Evolutionary conservation across 305 asterid genomes (phyloP).

Genomic region (Fraxinus greggii): DNA sequence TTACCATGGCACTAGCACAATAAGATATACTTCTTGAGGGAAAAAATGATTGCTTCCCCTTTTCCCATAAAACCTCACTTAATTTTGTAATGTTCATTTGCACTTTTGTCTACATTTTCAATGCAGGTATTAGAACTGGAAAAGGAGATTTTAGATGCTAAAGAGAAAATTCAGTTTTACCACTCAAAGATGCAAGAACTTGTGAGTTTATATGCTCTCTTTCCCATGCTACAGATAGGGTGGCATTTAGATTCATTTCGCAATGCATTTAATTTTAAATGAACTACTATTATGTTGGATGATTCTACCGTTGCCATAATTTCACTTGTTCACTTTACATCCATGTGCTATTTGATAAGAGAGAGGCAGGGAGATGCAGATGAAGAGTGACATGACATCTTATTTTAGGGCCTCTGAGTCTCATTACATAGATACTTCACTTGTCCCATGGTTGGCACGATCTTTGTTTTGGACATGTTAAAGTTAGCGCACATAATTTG

Average conservation of each 20-base stretch:
- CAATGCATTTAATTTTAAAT: not conserved
- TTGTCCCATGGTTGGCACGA: not conserved
- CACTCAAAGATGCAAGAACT: slow-evolving; percentile 96
- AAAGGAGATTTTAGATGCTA: slow-evolving; percentile 86
- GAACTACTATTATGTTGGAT: not conserved
- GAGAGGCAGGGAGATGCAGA: not conserved
- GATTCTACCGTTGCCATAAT: not conserved
- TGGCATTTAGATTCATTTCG: slow-evolving; percentile 7
- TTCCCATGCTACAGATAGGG: slow-evolving; percentile 1
- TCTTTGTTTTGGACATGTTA: slow-evolving; percentile 2
- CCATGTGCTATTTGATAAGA: not conserved
- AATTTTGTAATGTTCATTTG: slow-evolving; percentile 11
- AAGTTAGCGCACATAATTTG: not conserved
- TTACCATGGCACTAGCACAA: not conserved
- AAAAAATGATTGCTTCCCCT: slow-evolving; percentile 3
- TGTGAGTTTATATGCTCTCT: slow-evolving; percentile 52
- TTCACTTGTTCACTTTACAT: not conserved
- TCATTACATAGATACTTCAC: not conserved
- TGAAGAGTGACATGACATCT: not conserved
- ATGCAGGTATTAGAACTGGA: slow-evolving; percentile 90
- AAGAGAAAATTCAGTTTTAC: slow-evolving; percentile 78
- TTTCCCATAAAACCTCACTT: slow-evolving; percentile 12
- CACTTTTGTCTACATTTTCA: slow-evolving; percentile 14
- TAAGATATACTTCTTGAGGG: not conserved
- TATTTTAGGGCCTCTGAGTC: not conserved